Conservation (phyloP, 306 rosid species). For the Cicer chorassanicum region DNA sequence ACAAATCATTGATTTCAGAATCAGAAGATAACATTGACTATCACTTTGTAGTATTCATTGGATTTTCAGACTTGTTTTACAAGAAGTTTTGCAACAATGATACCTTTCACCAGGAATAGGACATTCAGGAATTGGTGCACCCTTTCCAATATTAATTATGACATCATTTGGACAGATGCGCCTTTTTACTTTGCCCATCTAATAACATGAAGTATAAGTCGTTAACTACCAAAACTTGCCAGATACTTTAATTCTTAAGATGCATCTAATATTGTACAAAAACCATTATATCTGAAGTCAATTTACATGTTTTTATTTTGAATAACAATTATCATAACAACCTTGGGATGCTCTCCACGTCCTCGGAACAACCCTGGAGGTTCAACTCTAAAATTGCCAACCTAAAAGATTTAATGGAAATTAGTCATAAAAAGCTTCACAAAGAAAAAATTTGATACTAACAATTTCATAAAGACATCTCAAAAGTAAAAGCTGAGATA, state of each 20-base stretch:
- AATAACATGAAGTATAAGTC: constrained; percentile 44
- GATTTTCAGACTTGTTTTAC: neutral
- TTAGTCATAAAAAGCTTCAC: constrained; percentile 25
- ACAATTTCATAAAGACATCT: constrained; percentile 16
- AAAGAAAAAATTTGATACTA: constrained; percentile 32
- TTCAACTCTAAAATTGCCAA: constrained; percentile 98
- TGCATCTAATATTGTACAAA: neutral
- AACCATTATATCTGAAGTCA: constrained; percentile 38
- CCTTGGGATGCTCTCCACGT: constrained; percentile 99
- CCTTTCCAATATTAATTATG: constrained; percentile 83
- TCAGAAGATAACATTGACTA: neutral
- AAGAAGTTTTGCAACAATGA: constrained; percentile 32
- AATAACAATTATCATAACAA: constrained; percentile 45
- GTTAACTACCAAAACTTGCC: constrained; percentile 23
- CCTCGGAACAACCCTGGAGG: constrained; percentile 98
- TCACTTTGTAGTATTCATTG: neutral
- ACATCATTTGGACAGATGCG: constrained; percentile 86
- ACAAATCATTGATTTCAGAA: constrained; percentile 25
- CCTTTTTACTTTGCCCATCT: constrained; percentile 91
- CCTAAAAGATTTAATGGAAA: constrained; percentile 56
- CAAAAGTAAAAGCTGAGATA: neutral
- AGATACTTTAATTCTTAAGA: constrained; percentile 13
- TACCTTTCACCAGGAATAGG: constrained; percentile 95
- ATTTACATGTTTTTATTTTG: constrained; percentile 10
- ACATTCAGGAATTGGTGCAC: constrained; percentile 92